phyloP scores from a whole-genome alignment of 176 grass and related monocot species.

The Oryza meyeriana region DNA sequence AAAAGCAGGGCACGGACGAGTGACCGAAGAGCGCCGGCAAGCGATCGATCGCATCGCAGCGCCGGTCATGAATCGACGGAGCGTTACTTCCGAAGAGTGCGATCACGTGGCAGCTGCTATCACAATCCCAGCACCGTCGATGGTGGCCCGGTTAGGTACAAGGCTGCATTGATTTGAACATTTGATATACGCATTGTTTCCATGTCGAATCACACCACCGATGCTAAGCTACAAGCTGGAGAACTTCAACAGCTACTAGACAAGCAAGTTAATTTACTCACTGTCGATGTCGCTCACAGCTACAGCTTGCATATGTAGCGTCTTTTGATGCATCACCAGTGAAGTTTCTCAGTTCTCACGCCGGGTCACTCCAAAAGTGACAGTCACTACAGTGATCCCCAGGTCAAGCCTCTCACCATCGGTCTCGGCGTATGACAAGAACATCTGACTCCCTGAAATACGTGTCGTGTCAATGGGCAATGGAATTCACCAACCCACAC shows the following conservation, averaged over 20 bases:
- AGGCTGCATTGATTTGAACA: neutral
- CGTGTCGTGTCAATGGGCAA: neutral
- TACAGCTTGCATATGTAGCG: too few species aligned
- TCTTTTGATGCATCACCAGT: too few species aligned
- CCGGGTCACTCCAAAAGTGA: neutral
- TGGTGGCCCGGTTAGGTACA: neutral
- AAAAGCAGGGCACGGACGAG: neutral
- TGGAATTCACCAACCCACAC: neutral
- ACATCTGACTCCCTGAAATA: neutral
- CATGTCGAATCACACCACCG: neutral
- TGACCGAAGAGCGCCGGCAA: neutral
- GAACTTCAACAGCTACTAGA: neutral
- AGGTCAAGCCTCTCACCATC: neutral
- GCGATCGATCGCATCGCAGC: neutral
- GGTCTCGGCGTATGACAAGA: neutral
- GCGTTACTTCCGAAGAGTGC: neutral
- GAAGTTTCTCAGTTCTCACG: neutral
- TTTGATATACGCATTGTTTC: neutral
- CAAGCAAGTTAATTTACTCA: neutral
- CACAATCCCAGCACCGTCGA: neutral
- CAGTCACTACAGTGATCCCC: neutral
- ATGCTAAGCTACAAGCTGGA: neutral
- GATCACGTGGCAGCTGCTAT: neutral
- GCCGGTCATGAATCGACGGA: too few species aligned
- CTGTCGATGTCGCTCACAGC: too few species aligned